Evolutionary conservation across 2,329 filamentous ascomycete species (phyloP).

Genomic region (Fusarium humuli): DNA sequence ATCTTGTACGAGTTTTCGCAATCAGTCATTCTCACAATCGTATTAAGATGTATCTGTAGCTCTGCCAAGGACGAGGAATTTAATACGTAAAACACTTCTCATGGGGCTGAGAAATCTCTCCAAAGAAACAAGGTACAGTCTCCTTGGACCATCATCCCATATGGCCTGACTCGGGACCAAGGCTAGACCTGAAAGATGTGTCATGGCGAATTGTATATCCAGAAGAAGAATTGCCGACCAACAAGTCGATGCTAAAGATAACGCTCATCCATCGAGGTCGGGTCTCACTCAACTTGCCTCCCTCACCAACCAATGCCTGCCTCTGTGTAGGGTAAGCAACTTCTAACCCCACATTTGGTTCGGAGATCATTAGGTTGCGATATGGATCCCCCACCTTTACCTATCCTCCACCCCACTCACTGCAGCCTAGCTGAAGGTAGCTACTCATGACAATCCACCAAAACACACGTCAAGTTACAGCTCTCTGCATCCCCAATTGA

Average conservation of each 20-base stretch:
- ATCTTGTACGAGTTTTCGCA: neutral
- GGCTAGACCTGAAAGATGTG: neutral
- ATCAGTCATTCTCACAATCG: neutral
- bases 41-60: neutral
- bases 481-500: constrained; percentile 26
- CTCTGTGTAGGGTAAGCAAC: neutral
- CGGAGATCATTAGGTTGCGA: neutral
- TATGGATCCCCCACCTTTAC: neutral
- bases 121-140: neutral
- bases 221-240: neutral
- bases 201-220: neutral
- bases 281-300: neutral
- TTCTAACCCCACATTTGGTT: neutral
- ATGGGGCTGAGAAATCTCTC: neutral
- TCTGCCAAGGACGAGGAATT: neutral
- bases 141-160: neutral
- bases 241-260: neutral
- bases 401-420: constrained; percentile 28
- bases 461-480: constrained; percentile 40
- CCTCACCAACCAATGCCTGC: neutral
- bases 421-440: constrained; percentile 25
- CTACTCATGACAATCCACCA: constrained; percentile 25
- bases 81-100: neutral
- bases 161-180: neutral
- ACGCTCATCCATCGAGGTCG: neutral